Conservation (phyloP, 306 rosid species). For the Carpinus fangiana region DNA sequence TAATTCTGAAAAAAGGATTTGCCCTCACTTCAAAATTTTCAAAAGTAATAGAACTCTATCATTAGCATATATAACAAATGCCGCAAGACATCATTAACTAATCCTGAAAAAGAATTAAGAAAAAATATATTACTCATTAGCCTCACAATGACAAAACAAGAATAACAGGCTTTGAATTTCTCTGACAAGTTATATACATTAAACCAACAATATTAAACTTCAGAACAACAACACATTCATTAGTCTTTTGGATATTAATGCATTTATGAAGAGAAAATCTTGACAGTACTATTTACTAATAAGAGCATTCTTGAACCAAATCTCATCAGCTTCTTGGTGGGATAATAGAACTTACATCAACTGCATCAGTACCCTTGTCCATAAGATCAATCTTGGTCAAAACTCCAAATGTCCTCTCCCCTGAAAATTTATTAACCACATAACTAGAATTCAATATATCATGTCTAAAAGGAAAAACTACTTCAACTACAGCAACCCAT, state of each 20-base stretch:
- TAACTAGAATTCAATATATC: background rate
- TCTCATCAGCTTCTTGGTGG: background rate
- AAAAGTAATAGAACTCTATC: background rate
- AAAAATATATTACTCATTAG: background rate
- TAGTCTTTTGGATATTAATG: no score
- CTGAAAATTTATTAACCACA: slow-evolving; percentile 35
- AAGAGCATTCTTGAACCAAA: background rate
- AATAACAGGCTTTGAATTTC: background rate
- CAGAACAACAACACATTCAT: background rate
- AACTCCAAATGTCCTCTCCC: slow-evolving; percentile 94
- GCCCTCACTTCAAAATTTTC: background rate
- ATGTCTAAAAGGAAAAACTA: background rate
- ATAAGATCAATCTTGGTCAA: slow-evolving; percentile 95
- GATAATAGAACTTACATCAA: slow-evolving; percentile 57
- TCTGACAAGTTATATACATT: background rate
- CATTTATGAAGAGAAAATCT: no score
- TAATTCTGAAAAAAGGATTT: background rate
- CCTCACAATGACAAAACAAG: background rate
- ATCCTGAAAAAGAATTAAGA: background rate
- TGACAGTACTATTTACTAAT: no score
- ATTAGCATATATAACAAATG: background rate
- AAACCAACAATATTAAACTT: background rate
- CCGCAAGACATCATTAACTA: background rate
- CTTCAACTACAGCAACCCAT: background rate
- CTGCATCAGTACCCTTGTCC: slow-evolving; percentile 99